Conservation (phyloP, 768 basidiomycete species). For the Epithele typhae region DNA sequence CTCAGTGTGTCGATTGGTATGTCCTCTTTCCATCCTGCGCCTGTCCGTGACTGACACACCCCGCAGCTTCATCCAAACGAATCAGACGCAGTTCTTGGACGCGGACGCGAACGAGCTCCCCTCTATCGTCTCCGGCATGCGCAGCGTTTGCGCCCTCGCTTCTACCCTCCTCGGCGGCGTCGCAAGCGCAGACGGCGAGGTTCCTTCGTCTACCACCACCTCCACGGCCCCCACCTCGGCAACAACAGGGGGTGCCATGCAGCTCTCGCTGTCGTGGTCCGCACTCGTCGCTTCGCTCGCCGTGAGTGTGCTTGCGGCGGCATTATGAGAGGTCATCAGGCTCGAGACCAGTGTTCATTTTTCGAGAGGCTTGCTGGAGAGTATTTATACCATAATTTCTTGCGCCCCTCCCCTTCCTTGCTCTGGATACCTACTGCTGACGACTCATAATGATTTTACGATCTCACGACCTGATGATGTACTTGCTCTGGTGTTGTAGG, state of each 20-base stretch:
- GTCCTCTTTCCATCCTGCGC: slow-evolving; percentile 4
- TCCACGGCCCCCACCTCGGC: slow-evolving; percentile 17
- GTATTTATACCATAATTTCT: slow-evolving; percentile 15
- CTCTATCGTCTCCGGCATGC: slow-evolving; percentile 44
- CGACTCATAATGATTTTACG: slow-evolving; percentile 10
- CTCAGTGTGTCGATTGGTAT: slow-evolving; percentile 68
- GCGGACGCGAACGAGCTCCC: slow-evolving; percentile 42
- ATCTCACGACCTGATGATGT: slow-evolving; percentile 2
- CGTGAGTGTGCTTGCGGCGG: background rate
- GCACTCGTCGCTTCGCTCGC: no score
- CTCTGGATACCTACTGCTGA: slow-evolving; percentile 3
- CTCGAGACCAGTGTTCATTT: background rate
- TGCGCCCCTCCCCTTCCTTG: background rate
- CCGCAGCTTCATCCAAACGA: slow-evolving; percentile 50
- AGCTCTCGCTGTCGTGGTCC: no score
- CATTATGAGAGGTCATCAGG: background rate
- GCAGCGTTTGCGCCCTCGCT: slow-evolving; percentile 46
- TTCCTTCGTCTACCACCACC: slow-evolving; percentile 25
- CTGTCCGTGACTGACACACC: background rate
- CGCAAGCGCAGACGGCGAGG: slow-evolving; percentile 39
- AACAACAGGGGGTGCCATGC: slow-evolving; percentile 18
- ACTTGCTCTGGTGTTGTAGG: background rate
- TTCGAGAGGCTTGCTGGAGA: background rate
- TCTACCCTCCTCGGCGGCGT: slow-evolving; percentile 52
- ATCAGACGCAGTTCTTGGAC: slow-evolving; percentile 49